Evolutionary conservation across 2,329 filamentous ascomycete species (phyloP), one percentile per base, ranked within the genome.

Genomic region (Berkeleyomyces basicola): DNA sequence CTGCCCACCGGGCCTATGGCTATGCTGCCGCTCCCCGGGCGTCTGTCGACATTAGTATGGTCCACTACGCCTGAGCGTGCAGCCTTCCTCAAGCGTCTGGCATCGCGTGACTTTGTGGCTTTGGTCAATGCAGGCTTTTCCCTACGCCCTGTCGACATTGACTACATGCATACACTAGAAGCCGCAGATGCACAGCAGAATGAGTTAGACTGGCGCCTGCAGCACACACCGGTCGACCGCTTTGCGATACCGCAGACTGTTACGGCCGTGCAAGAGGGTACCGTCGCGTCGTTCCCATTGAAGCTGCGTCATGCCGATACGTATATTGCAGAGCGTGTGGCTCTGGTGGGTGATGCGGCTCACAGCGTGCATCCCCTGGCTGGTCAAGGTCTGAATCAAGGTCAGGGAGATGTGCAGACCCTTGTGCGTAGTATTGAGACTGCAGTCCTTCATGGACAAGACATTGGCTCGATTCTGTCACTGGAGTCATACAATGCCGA

Each of bases 101-200:
- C 84, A 0, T 72, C 84, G 0, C 76, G 77, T 58, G 87, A 95
- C 70, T 95, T 99, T 70, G 75, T 85, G 14, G 85, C 90, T 40
- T 86, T 92, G 80, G 88, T 99, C 67, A 97, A 99, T 70, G 90
- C 92, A 0, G 93, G 90, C 0, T 96, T 99, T 76, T 84, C 90
- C 10, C 79, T 99, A 16, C 80, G 81, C 64, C 80, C 86, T 14
- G 82, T 87, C 1, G 93, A 99, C 72, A 76, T 99, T 3, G 80
- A 82, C 47, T 97, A 88, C 74, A 84, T 97, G 78, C 86, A 95
- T 73, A 83, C 80, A 0, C 77, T 81, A 67, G 39, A 42, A n/a
- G 47, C 39, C 4, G 65, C 72, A 58, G 71, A 74, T 0, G 79
- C 78, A 0, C 84, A 90, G 63, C 79, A 78, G 39, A 84, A 86